Base-by-base conservation (phyloP, 345 rosid genomes). In the Salix koriyanagi region DNA sequence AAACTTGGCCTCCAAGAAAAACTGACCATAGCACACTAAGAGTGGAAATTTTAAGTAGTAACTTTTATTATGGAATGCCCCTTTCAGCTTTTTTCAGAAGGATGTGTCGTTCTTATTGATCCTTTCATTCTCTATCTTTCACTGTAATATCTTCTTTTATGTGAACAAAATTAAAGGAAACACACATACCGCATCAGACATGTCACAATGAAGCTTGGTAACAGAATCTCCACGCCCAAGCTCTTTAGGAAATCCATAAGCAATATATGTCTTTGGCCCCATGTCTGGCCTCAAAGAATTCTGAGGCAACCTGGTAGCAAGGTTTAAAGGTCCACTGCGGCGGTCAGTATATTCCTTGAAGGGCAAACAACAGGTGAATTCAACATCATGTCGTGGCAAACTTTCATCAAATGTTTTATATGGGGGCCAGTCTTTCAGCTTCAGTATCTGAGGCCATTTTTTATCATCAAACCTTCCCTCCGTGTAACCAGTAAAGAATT, bases 341-440 rank as follows among this genome's bases (percentile, higher is more conserved):
- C 91, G 97, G 83, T 92, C 88, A n/a, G 91, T 94, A 83, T 91
- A 94, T 70, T 87, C 88, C 81, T 88, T 91, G 69, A 89, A 88
- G 11, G 97, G 97, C 81, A 92, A 86, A 83, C 88, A 83, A 84
- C 78, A 71, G 19, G 82, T 44, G 84, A 90, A 89, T 89, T 94
- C 95, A 64, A 76, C 86, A 80, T 84, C 82, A 76, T 91, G 98
- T 32, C 94, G 93, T 2, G 92, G 94, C 82, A 94, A 65, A 65
- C 82, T 81, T 30, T 86, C 88, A 11, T 83, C 83, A 76, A 94
- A 90, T 58, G 75, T 71, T 60, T 81, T 86, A 67, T 93, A 84
- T 67, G 91, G 94, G 30, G 94, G 97, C 98, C 97, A 92, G 65
- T 92, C 97, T 85, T 90, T 91, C 80, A 94, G 82, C 77, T 92